phyloP scores from a whole-genome alignment of 345 rosid species.

The Lagerstroemia speciosa region DNA sequence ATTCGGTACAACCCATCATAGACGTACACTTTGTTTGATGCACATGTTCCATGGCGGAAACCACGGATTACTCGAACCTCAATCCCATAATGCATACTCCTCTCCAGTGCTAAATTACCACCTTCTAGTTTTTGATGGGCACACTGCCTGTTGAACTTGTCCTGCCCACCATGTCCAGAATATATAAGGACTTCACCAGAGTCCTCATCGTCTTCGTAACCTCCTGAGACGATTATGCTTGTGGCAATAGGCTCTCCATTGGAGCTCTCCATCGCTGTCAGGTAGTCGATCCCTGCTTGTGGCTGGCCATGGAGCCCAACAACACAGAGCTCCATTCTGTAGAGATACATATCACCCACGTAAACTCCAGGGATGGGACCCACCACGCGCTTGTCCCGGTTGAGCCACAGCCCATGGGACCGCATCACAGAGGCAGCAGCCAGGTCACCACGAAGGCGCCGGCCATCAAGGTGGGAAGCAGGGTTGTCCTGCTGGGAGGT shows the following conservation, averaged over 20 bases:
- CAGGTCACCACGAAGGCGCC: conserved; percentile 46
- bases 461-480: conserved; percentile 5
- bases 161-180: conserved; percentile 89
- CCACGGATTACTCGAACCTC: conserved; percentile 74
- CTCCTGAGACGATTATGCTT: conserved; percentile 79
- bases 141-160: conserved; percentile 49
- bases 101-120: conserved; percentile 77
- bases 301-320: conserved; percentile 78
- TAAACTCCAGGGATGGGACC: conserved; percentile 76
- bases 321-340: conserved; percentile 68
- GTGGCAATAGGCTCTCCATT: conserved; percentile 83
- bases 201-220: conserved; percentile 82
- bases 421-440: conserved; percentile 50
- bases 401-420: conserved; percentile 55
- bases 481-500: conserved; percentile 31
- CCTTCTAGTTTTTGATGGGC: conserved; percentile 78
- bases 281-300: conserved; percentile 85
- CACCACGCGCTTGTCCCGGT: conserved; percentile 71
- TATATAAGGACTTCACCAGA: conserved; percentile 60
- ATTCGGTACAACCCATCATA: conserved; percentile 88
- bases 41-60: conserved; percentile 43
- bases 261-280: conserved; percentile 52
- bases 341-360: conserved; percentile 73
- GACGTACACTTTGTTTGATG: conserved; percentile 53
- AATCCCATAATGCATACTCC: conserved; percentile 74